Evolutionary conservation across 164 flowering plant genomes (phyloP).

Genomic region (Vitis rupestris): DNA sequence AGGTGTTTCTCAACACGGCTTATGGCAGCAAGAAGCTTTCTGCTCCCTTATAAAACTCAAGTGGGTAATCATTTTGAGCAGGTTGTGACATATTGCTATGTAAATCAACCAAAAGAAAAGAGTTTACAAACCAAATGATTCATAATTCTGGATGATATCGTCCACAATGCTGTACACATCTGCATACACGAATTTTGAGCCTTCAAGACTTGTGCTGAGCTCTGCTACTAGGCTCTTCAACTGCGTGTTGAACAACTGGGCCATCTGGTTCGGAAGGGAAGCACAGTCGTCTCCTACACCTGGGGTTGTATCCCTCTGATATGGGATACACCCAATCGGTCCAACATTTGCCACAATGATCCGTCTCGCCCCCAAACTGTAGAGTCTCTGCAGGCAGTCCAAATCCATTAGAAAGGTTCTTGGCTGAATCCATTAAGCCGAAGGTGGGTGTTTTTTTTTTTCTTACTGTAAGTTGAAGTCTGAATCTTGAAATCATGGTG

Average conservation of each 20-base stretch:
- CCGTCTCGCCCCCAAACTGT: constrained; percentile 63
- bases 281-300: constrained; percentile 44
- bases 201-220: constrained; percentile 35
- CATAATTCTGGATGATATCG: constrained; percentile 46
- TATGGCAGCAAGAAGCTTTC: too few relatives aligned
- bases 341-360: constrained; percentile 61
- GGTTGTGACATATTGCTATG: too few relatives aligned
- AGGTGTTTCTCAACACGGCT: too few relatives aligned
- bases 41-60: too few relatives aligned
- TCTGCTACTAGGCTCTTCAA: constrained; percentile 42
- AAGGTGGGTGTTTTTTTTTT: not conserved
- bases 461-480: constrained; percentile 63
- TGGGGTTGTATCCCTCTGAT: constrained; percentile 49
- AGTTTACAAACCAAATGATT: constrained; percentile 46
- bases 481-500: constrained; percentile 51
- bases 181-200: constrained; percentile 49
- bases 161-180: constrained; percentile 49
- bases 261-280: constrained; percentile 47
- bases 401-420: too few relatives aligned
- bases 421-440: too few relatives aligned
- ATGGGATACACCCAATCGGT: constrained; percentile 84
- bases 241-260: constrained; percentile 42
- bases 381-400: constrained; percentile 46
- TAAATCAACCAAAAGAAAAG: not conserved
- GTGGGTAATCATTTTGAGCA: too few relatives aligned